Evolutionary conservation across 1,284 basidiomycete genomes (phyloP), one percentile per base, ranked within the genome.

Genomic region (Microbotryum saponariae): DNA sequence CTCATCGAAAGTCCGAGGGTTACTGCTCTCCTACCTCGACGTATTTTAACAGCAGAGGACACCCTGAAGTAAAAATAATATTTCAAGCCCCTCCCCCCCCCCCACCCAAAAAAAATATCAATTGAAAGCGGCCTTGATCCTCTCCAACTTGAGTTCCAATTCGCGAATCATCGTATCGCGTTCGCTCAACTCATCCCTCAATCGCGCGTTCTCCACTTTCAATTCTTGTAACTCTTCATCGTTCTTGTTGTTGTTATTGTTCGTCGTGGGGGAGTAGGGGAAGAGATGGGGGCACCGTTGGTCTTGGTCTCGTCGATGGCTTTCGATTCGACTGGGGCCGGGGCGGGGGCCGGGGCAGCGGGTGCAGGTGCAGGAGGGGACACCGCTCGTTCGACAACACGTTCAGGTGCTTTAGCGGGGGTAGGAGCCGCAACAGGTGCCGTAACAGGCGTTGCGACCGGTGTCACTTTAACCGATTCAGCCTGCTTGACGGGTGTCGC

Each of bases 61-160:
- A 31, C 31, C 8, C 8, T 8, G 8, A 31, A 31, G 31, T 9
- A 31, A 31, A 9, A 31, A 31, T 31, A 31, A 31, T 1, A 31
- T 9, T 31, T 10, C 31, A 31, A 31, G 31, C 31, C 27, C 27
- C 27, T 3, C 23, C 23, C 23, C 23, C 23, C 23, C 23, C 23
- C 23, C 23, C 23, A 23, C 23, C 23, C 23, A 23, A 23, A 27
- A 27, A 31, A 7, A 29, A 1, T 3, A 14, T 42, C 37, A 42
- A 10, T 42, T 42, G 37, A 42, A 42, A 42, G 37, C 37, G 37
- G 37, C 54, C 59, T 58, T 60, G 52, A 69, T 57, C 57, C 62
- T 59, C 59, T 91, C 89, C n/a, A 91, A 82, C 77, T 90, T 86
- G 59, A 90, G 73, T 76, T 91, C 89, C 48, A 91, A 76, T 69